Evolutionary conservation across 225 moss, liverwort and hornwort species (phyloP).

Genomic region (Polytrichum formosum): DNA sequence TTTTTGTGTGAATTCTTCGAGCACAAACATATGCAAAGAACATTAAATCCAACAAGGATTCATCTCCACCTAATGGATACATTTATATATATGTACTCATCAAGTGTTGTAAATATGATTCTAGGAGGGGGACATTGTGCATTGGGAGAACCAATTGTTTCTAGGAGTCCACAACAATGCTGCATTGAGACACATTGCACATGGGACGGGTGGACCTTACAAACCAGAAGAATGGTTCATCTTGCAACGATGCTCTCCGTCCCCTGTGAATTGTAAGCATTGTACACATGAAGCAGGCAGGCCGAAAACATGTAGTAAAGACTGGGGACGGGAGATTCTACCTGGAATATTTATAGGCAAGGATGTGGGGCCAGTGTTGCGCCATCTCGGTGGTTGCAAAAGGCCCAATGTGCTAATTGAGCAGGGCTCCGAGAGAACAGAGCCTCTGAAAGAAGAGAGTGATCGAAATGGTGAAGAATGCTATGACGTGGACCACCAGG

Average conservation of each 20-base stretch:
- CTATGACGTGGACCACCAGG: conserved; percentile 52
- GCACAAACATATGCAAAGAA: no score
- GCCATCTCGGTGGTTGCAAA: conserved; percentile 42
- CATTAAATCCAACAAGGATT: no score
- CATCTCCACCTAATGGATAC: no score
- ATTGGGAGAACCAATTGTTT: conserved; percentile 64
- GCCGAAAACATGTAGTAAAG: conserved; percentile 51
- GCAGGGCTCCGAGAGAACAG: conserved; percentile 14
- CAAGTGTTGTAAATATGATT: not conserved
- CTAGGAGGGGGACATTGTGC: conserved; percentile 53
- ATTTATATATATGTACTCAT: no score
- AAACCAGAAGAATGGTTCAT: conserved; percentile 65
- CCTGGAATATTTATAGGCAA: conserved; percentile 66
- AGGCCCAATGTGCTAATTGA: conserved; percentile 23
- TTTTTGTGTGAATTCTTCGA: not conserved
- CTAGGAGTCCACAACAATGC: conserved; percentile 47
- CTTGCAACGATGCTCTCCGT: conserved; percentile 51
- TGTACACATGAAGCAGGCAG: conserved; percentile 24
- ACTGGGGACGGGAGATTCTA: conserved; percentile 66
- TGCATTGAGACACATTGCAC: conserved; percentile 47
- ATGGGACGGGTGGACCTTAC: conserved; percentile 61
- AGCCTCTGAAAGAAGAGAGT: conserved; percentile 23
- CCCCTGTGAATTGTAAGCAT: conserved; percentile 34
- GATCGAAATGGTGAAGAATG: conserved; percentile 34
- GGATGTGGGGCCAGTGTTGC: conserved; percentile 54